Percentiles rank a stretch among this genome's conserved stretches.
These are phyloP conservation scores for Allomyces macrogynus DNA, from an alignment of 192 early-diverging fungal genomes.

Conservation along the genomic window DNA sequence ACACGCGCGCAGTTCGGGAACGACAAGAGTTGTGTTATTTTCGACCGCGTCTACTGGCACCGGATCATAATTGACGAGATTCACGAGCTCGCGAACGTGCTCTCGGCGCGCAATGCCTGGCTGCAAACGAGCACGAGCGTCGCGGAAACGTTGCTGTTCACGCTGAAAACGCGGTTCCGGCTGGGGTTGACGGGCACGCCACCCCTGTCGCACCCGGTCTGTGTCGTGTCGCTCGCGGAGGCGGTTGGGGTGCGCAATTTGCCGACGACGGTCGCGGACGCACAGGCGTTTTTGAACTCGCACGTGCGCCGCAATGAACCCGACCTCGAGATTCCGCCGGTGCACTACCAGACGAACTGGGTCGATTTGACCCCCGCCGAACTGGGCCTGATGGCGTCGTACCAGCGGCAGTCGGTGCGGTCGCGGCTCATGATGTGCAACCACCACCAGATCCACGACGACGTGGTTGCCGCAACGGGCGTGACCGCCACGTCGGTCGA, in stretches of 20 bases:
- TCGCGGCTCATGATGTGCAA: not conserved
- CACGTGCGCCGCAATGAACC: not conserved
- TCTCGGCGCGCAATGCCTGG: not conserved
- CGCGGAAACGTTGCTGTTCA: not conserved
- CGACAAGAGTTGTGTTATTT: not conserved
- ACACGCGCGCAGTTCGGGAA: not conserved
- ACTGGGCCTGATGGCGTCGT: not conserved
- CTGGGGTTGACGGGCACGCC: not conserved
- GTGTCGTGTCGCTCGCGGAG: not conserved
- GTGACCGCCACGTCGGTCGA: no score
- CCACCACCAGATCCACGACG: no score
- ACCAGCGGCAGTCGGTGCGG: no score
- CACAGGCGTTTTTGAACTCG: not conserved
- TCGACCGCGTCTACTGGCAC: not conserved
- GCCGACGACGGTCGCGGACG: not conserved
- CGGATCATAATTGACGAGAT: not conserved
- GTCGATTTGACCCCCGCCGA: not conserved
- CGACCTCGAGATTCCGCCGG: not conserved
- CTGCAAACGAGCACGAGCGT: not conserved
- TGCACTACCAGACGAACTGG: not conserved
- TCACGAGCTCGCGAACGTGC: not conserved
- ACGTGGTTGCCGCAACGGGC: no score
- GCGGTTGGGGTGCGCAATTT: not conserved
- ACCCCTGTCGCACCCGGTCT: not conserved
- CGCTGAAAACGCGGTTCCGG: not conserved